Conservation (phyloP, 257 asterid genomes). For the Dorcoceras hygrometricum region DNA sequence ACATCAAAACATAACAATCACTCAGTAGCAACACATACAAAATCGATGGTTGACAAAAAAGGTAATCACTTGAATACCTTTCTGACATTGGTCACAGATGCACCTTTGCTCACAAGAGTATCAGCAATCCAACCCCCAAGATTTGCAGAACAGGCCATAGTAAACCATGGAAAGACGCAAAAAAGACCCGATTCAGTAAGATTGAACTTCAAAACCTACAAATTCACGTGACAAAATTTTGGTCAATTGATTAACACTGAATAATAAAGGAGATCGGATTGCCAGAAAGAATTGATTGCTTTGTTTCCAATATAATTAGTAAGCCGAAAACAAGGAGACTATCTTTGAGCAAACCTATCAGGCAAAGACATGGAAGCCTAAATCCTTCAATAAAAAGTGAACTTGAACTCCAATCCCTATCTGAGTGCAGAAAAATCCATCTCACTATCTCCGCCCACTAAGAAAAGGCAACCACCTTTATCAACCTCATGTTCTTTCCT, state of each 20-base stretch:
- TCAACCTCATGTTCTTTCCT: too few relatives aligned
- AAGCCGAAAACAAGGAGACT: not conserved
- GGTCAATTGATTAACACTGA: not conserved
- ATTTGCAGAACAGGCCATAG: constrained; percentile 88
- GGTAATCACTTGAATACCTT: constrained; percentile 45
- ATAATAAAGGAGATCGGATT: not conserved
- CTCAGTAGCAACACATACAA: not conserved
- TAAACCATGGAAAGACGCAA: constrained; percentile 84
- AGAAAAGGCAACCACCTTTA: not conserved
- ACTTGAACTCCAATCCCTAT: not conserved
- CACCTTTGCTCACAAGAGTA: constrained; percentile 77
- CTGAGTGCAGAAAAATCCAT: not conserved
- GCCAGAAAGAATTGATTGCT: not conserved
- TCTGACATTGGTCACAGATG: constrained; percentile 71
- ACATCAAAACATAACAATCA: not conserved
- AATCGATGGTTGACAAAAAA: constrained; percentile 1
- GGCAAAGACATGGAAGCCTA: not conserved
- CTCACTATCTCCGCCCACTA: not conserved
- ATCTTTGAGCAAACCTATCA: not conserved
- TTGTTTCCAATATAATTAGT: not conserved
- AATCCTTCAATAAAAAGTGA: not conserved
- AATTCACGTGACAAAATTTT: constrained; percentile 23
- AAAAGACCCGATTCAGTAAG: constrained; percentile 75
- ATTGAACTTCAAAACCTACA: constrained; percentile 82
- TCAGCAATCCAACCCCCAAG: constrained; percentile 95